phyloP scores from a whole-genome alignment of 2,329 filamentous ascomycete species.

The Herpomyces periplanetae region DNA sequence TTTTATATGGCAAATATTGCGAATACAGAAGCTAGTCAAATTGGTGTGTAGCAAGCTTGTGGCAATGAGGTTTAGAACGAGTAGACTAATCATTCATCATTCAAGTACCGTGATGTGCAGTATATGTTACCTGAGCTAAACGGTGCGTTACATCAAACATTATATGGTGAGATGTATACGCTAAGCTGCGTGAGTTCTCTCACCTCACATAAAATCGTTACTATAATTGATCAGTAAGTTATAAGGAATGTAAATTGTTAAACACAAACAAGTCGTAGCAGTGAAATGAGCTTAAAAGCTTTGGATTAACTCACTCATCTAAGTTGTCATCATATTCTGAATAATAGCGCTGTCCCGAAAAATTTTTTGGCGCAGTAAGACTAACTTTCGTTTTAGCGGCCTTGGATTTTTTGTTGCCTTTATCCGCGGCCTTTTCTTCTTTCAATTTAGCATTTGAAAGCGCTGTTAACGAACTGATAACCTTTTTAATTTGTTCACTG shows the following conservation, averaged over 20 bases:
- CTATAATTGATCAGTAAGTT: conserved; percentile 9
- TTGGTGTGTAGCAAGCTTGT: too few relatives aligned
- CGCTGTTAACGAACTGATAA: conserved; percentile 49
- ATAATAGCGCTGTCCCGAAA: conserved; percentile 20
- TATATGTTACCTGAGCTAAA: too few relatives aligned
- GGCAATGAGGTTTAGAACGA: too few relatives aligned
- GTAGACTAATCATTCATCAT: too few relatives aligned
- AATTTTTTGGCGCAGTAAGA: conserved; percentile 22
- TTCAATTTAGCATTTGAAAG: conserved; percentile 92
- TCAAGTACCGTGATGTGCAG: too few relatives aligned
- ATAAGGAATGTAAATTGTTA: conserved; percentile 1
- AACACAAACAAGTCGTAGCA: conserved; percentile 1
- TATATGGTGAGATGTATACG: too few relatives aligned
- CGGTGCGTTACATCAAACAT: too few relatives aligned
- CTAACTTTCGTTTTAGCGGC: conserved; percentile 76
- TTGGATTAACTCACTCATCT: conserved; percentile 26
- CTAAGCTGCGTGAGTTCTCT: too few relatives aligned
- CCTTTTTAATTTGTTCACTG: conserved; percentile 86
- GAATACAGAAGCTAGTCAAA: too few relatives aligned
- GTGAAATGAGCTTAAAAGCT: too few relatives aligned
- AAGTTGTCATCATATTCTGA: conserved; percentile 28
- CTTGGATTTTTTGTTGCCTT: conserved; percentile 85
- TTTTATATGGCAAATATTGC: too few relatives aligned
- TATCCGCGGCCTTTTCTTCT: conserved; percentile 78
- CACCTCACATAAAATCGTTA: conserved; percentile 32